A percentile compares a stretch with the other conserved stretches of the same genome.
Evolutionary conservation across 345 rosid genomes (phyloP).

Genomic region (Salix koriyanagi): DNA sequence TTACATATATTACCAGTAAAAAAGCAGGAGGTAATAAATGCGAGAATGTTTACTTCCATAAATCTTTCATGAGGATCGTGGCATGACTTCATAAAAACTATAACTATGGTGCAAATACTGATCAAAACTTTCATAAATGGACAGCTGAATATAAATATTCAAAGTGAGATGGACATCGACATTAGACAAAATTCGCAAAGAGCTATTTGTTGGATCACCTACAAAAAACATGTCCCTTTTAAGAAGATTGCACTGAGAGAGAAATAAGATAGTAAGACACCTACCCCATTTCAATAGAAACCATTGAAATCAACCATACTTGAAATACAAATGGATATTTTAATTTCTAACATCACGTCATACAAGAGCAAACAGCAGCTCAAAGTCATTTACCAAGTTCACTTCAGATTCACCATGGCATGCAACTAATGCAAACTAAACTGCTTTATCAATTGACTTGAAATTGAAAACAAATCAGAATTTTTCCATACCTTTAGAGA

Average conservation of each 20-base stretch:
- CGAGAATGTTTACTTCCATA: too few relatives aligned
- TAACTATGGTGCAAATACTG: not conserved
- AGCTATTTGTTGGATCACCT: slow-evolving; percentile 20
- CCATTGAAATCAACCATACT: not conserved
- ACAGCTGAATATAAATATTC: not conserved
- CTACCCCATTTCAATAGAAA: not conserved
- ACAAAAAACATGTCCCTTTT: slow-evolving; percentile 21
- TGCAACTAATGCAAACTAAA: not conserved
- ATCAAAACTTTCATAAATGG: slow-evolving; percentile 10
- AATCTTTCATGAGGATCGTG: not conserved
- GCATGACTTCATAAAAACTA: not conserved
- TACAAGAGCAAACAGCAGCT: not conserved
- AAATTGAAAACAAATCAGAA: not conserved
- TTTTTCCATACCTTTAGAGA: slow-evolving; percentile 57
- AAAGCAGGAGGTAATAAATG: too few relatives aligned
- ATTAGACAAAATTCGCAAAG: slow-evolving; percentile 12
- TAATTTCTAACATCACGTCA: not conserved
- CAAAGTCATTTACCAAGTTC: not conserved
- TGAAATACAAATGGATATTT: not conserved
- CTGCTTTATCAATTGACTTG: slow-evolving; percentile 1
- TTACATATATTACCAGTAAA: too few relatives aligned
- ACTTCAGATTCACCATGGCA: not conserved
- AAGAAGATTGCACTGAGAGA: not conserved
- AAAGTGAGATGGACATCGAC: slow-evolving; percentile 13
- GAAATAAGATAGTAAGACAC: not conserved